These are phyloP conservation scores for Aspergillus terreus DNA, from an alignment of 2,329 filamentous ascomycete genomes.

Conservation along the genomic window DNA sequence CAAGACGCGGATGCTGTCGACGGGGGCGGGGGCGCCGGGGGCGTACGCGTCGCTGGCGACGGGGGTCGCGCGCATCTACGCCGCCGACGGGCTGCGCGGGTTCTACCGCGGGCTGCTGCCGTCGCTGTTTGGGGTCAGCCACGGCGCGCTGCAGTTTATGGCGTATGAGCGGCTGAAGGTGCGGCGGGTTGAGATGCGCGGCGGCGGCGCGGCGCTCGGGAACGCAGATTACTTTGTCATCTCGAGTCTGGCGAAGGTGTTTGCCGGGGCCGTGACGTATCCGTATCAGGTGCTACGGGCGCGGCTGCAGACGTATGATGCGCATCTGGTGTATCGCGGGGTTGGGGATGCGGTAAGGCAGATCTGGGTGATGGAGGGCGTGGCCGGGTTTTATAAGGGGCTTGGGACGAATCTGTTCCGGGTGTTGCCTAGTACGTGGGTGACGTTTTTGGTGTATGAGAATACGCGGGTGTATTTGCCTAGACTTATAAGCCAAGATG, in stretches of 20 bases:
- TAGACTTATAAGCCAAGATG: conserved; percentile 26
- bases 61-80: conserved; percentile 65
- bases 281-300: conserved; percentile 91
- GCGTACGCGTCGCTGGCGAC: conserved; percentile 77
- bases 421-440: conserved; percentile 90
- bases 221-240: conserved; percentile 77
- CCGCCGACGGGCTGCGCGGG: conserved; percentile 68
- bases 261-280: conserved; percentile 87
- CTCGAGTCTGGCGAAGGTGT: conserved; percentile 76
- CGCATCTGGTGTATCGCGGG: conserved; percentile 67
- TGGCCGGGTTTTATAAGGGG: conserved; percentile 85
- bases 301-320: conserved; percentile 84
- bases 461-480: conserved; percentile 75
- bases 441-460: conserved; percentile 96
- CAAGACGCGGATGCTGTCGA: conserved; percentile 94
- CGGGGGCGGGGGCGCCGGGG: conserved; percentile 66
- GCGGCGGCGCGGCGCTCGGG: conserved; percentile 44
- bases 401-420: conserved; percentile 83
- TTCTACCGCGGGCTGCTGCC: conserved; percentile 87
- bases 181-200: conserved; percentile 49
- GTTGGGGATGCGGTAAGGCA: conserved; percentile 68
- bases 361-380: conserved; percentile 75
- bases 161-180: conserved; percentile 78
- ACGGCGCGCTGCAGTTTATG: conserved; percentile 93
- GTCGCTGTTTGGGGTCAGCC: conserved; percentile 78